Evolutionary conservation across 2,329 filamentous ascomycete species (phyloP), one percentile per base, ranked within the genome.

Genomic region (Colletotrichum tropicale): DNA sequence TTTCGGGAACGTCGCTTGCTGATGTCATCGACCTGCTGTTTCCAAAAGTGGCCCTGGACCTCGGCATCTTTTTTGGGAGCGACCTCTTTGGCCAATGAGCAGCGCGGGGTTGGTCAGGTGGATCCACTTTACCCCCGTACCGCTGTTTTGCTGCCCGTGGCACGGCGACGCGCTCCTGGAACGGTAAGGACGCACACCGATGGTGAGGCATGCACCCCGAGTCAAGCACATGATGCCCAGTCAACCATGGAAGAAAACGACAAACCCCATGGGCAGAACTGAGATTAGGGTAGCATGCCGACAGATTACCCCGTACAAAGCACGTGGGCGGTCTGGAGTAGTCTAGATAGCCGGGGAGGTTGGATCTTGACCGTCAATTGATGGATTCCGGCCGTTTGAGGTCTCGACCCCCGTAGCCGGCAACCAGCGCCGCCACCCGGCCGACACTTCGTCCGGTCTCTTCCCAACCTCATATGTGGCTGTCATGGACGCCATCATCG

Each of bases 11-110:
- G 32, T 60, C 64, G 43, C 70, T 16, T 68, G 71, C 60, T 74
- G 74, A 76, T 76, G 74, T 76, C 74, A 76, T 74, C 74, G 74
- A 76, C 36, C 36, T 70, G 30, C 58, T 13, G 73, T 52, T 74
- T 55, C 69, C 55, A 56, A 58, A 71, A 26, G 48, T 73, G 74
- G 70, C 8, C 34, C 16, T 15, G 48, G 64, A 74, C 74, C 74
- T 76, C 74, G 74, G 74, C 74, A 64, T 74, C 70, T 74, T 69
- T 69, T 15, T 18, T 18, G 4, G 30, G 6, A 26, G 38, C 8
- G 2, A 8, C 30, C 15, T 32, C 16, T 30, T 48, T 16, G 55
- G 26, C 74, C 74, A 76, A 74, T 74, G 28, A 28, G 21, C 34
- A 30, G 16, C 28, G 18, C 30, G 28, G 21, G 18, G 70, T 64